Evolutionary conservation across 495 filamentous ascomycete genomes (phyloP), one percentile per base, ranked within the genome.

Genomic region (Podospora didyma): DNA sequence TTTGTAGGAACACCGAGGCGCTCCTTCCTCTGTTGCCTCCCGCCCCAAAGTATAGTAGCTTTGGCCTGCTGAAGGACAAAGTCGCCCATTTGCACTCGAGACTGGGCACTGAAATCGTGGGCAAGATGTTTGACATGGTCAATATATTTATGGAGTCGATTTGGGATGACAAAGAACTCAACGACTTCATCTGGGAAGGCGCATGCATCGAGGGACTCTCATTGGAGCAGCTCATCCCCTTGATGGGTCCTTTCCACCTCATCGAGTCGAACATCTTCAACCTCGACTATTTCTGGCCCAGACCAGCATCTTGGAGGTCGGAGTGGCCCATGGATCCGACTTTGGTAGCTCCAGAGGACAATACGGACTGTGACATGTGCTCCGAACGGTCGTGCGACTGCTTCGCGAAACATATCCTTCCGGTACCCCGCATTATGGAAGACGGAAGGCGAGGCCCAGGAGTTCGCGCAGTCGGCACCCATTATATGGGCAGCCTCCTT

Each of bases 181-280:
- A 63, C 9, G 67, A 66, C 37, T 70, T 62, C 16, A 51, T 66
- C 11, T 70, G 63, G 57, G 67, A 70, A 47, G 49, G 51, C 9
- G 53, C 31, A 21, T 31, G 60, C 46, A 64, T 57, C 2, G 28
- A 28, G 7, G 49, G 34, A 17, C 56, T 66, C 26, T 16, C 57
- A 3, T 45, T 54, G 9, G 46, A 61, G 6, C 41, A 63, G 7
- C 19, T 70, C 5, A 19, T 24, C 2, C 63, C 63, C 1, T 53
- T 68, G 19, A 46, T 70, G 17, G 49, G 39, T 0, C 61, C 45
- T 3, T 66, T 62, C 42, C 56, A 51, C 6, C 44, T 62, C 6
- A 48, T 64, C 56, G 57, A 55, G 46, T 46, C 24, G 6, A 66
- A 57, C 22, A 26, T 56, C 11, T 66, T 57, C 46, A 24, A 64